Base-by-base conservation (phyloP, 257 asterid species). In the Penstemon davidsonii region DNA sequence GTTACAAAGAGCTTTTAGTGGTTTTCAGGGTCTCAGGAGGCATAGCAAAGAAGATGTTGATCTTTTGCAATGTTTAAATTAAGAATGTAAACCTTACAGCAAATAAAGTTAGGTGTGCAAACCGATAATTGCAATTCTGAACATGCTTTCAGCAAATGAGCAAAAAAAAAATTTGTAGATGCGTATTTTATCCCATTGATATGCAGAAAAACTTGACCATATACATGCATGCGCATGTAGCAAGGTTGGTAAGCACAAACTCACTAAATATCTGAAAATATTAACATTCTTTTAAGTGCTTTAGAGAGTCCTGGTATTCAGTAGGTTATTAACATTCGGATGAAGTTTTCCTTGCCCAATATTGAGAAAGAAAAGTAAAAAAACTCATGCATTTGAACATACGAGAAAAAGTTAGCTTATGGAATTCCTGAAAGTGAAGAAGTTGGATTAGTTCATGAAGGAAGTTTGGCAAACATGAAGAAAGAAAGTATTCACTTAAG, bases 121-220 rank as follows among this genome's bases (percentile, higher is more conserved):
- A 54, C 3, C 37, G 37, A 1, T 7, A 57, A 7, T 37, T 13
- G 33, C 5, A 57, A 3, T 46, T 33, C 13, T 37, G 18, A 54
- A 43, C 45, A 38, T 18, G 40, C 10, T 62, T 51, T 61, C n/a
- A 25, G 13, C 50, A 44, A 46, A 67, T 67, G 37, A 39, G 61
- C 57, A 50, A 13, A 39, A 40, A 25, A 15, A 15, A 60, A 25
- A 42, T 40, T 7, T 8, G 25, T 12, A 40, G 8, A 42, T 40
- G 50, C 61, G 41, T 64, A 59, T 43, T 64, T 55, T 25, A 25
- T 37, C 66, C 76, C 15, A 61, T 18, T 55, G 55, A 15, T 38
- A 44, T 39, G 38, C 44, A 51, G 51, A 57, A 44, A 52, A 50
- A 55, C 51, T 18, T 59, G 50, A 64, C 43, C 56, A 43, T 19